Evolutionary conservation across 331 rosid species (phyloP).

Genomic region (Prunus yedoensis): DNA sequence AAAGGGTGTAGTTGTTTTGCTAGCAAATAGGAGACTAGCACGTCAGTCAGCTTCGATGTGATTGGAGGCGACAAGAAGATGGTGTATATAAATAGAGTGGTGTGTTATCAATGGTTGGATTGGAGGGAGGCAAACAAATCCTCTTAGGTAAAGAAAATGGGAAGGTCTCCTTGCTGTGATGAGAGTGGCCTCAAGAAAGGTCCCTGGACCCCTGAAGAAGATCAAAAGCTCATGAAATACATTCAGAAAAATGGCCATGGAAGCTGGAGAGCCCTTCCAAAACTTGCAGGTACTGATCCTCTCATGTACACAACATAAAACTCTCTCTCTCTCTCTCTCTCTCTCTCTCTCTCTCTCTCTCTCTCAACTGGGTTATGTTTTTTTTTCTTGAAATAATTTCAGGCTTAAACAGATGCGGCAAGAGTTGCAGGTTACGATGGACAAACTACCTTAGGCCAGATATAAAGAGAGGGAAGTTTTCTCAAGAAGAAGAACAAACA

Average conservation of each 20-base stretch:
- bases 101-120: slow-evolving; percentile 26
- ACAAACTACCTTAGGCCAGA: slow-evolving; percentile 81
- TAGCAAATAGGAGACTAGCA: slow-evolving; percentile 48
- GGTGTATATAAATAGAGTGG: slow-evolving; percentile 48
- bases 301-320: too few species aligned
- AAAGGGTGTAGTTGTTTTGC: slow-evolving; percentile 29
- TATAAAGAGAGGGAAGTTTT: slow-evolving; percentile 82
- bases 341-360: neutral
- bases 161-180: slow-evolving; percentile 81
- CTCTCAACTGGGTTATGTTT: neutral
- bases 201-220: slow-evolving; percentile 95
- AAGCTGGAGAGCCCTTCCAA: slow-evolving; percentile 91
- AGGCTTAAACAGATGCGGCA: slow-evolving; percentile 91
- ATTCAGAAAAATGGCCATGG: slow-evolving; percentile 77
- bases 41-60: slow-evolving; percentile 31
- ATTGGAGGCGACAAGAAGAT: slow-evolving; percentile 24
- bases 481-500: slow-evolving; percentile 81
- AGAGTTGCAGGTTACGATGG: slow-evolving; percentile 89
- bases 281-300: slow-evolving; percentile 59
- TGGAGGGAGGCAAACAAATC: slow-evolving; percentile 33
- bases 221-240: slow-evolving; percentile 61
- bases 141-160: slow-evolving; percentile 40
- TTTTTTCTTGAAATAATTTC: slow-evolving; percentile 8
- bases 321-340: neutral
- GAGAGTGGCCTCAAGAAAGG: slow-evolving; percentile 85